These are phyloP conservation scores for Copromyces sp. DNA, from an alignment of 495 filamentous ascomycete genomes.

Conservation along the genomic window DNA sequence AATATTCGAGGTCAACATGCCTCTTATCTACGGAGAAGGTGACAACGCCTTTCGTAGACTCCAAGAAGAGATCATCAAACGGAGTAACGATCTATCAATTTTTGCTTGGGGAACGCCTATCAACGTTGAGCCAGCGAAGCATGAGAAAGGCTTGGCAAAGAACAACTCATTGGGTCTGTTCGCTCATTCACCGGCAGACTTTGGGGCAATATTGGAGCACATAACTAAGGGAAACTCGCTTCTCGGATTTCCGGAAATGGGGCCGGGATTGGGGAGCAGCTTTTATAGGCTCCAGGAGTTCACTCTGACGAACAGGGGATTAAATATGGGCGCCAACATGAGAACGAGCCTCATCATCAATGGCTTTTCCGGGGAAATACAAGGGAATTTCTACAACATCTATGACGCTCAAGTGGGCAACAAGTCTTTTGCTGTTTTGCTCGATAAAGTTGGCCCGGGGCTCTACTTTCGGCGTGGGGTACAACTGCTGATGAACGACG, in stretches of 20 bases:
- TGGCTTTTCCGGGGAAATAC: too few relatives aligned
- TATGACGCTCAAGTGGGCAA: too few relatives aligned
- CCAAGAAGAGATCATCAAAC: conserved; percentile 1
- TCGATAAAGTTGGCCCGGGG: background rate
- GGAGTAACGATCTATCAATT: background rate
- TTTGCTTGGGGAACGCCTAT: background rate
- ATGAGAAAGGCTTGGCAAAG: background rate
- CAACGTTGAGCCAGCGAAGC: background rate
- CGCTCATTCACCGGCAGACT: background rate
- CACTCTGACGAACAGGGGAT: background rate
- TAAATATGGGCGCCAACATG: background rate
- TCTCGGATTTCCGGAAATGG: too few relatives aligned
- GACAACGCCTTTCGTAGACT: background rate
- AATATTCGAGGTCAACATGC: conserved; percentile 5
- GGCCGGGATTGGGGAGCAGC: too few relatives aligned
- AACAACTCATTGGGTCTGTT: background rate
- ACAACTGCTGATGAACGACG: background rate
- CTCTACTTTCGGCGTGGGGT: background rate
- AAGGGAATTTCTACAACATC: background rate
- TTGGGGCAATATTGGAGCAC: background rate
- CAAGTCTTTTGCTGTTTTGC: background rate
- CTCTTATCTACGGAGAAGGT: conserved; percentile 6
- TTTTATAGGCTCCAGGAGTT: background rate
- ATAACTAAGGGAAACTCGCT: background rate
- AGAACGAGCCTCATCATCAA: too few relatives aligned